phyloP scores from a whole-genome alignment of 306 rosid species.

The Trifolium fragiferum region DNA sequence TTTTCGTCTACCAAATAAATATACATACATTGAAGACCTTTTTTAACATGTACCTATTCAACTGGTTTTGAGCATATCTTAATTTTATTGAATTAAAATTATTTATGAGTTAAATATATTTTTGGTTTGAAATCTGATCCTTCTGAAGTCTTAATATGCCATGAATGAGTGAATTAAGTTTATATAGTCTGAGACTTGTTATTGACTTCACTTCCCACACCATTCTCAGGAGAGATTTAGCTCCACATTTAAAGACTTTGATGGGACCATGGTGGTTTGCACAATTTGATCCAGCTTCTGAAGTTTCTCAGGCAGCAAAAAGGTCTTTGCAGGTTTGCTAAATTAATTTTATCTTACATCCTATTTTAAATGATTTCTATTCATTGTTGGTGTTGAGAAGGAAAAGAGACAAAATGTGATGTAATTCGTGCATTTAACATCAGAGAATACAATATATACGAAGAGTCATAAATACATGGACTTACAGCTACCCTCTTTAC shows the following conservation, averaged over 20 bases:
- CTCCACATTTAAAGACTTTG: constrained; percentile 86
- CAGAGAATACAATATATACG: neutral
- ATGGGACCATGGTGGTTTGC: constrained; percentile 99
- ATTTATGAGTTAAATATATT: constrained; percentile 10
- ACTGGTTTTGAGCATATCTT: constrained; percentile 21
- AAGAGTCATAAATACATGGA: neutral
- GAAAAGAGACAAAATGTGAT: constrained; percentile 18
- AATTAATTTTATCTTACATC: constrained; percentile 35
- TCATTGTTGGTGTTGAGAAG: constrained; percentile 17
- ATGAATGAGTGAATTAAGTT: constrained; percentile 36
- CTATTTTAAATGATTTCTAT: constrained; percentile 24
- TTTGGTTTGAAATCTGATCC: constrained; percentile 8
- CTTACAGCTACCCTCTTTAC: neutral
- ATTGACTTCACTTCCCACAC: constrained; percentile 32
- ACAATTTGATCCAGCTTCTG: constrained; percentile 91
- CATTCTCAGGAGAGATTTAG: constrained; percentile 86
- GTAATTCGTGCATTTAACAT: neutral
- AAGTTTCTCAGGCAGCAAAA: constrained; percentile 93
- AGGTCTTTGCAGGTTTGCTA: constrained; percentile 87
- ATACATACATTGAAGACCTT: neutral
- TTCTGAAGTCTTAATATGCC: constrained; percentile 18
- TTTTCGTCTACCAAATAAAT: constrained; percentile 15
- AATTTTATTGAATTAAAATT: constrained; percentile 24
- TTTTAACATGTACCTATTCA: constrained; percentile 10
- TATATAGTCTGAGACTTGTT: constrained; percentile 27